Base-by-base conservation (phyloP, 148 eudicot genomes). In the Dysphania ambrosioides region DNA sequence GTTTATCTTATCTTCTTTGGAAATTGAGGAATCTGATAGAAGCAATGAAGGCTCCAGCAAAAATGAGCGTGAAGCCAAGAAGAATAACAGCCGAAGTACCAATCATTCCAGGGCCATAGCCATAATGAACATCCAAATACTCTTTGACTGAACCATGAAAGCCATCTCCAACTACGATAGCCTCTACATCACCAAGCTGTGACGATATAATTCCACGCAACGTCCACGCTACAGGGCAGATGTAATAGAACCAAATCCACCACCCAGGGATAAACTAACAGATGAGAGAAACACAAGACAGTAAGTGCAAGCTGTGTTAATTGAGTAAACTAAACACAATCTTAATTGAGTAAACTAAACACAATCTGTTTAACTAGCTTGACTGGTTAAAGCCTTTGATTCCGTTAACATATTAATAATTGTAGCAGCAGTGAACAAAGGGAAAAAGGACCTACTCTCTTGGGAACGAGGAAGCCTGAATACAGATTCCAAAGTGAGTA, bases 211-310 rank as follows among this genome's bases (percentile, higher is more conserved):
- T 68, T 23, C 98, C 98, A 1, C 85, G 83, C 68, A 93, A 60
- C 5, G 91, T 88, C 97, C 97, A 91, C 21, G 97, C 79, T 21
- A 93, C 81, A 16, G 98, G 98, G 77, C 86, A 74, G n/a, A 91
- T 81, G 78, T 89, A 93, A 76, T 93, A 88, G 83, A 89, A 91
- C 98, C 98, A 91, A 24, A 91, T 79, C 98, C 98, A 93, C 97
- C 98, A 93, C 31, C 69, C 86, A 4, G 98, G 95, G 66, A 93
- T 93, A 32, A 59, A 71, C 98, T 93, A 82, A 76, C 55, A 47
- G 40, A 51, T 55, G 32, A 80, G 30, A 23, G 38, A 53, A 55
- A 62, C 55, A 70, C 12, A 40, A n/a, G 5, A 40, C 61, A 44
- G 26, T 42, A 26, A 68, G 34, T 60, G 40, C 73, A 4, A 61